Evolutionary conservation across 2,329 filamentous ascomycete species (phyloP).

Genomic region (Neofusicoccum umdonicola): DNA sequence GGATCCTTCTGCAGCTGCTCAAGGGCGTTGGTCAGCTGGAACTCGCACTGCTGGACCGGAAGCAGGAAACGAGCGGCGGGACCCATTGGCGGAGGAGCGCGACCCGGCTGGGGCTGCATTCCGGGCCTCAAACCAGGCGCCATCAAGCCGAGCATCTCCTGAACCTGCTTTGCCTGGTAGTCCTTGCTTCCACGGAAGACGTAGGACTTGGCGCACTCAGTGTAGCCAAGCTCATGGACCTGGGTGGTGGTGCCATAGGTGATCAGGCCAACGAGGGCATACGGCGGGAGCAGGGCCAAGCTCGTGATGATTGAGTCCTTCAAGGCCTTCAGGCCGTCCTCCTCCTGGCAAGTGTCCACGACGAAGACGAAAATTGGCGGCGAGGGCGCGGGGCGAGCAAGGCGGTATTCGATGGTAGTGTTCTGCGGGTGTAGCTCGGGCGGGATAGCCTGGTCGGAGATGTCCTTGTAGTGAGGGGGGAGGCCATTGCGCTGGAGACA

Average conservation of each 20-base stretch:
- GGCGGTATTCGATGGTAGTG: conserved; percentile 86
- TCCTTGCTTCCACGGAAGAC: conserved; percentile 98
- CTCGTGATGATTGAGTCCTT: conserved; percentile 88
- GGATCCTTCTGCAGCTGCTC: conserved; percentile 96
- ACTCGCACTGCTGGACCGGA: conserved; percentile 92
- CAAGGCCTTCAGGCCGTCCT: conserved; percentile 76
- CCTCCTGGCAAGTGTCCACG: conserved; percentile 84
- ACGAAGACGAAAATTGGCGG: conserved; percentile 85
- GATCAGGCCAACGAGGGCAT: conserved; percentile 77
- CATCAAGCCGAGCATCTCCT: conserved; percentile 92
- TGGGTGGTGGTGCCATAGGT: conserved; percentile 95
- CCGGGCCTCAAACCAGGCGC: conserved; percentile 71
- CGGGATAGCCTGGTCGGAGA: conserved; percentile 76
- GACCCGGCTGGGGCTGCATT: conserved; percentile 68
- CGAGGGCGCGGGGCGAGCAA: conserved; percentile 77
- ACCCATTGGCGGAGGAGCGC: conserved; percentile 70
- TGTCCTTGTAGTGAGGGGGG: conserved; percentile 86
- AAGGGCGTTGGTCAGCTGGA: conserved; percentile 92
- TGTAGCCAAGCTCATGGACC: conserved; percentile 97
- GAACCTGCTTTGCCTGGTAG: conserved; percentile 97
- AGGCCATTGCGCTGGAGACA: conserved; percentile 80
- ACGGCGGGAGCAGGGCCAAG: conserved; percentile 75
- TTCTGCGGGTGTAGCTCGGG: conserved; percentile 78
- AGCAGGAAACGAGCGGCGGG: conserved; percentile 87
- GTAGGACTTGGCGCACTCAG: conserved; percentile 96